Evolutionary conservation across 352 stramenopile species (phyloP).

Genomic region (Halophytophthora batemanensis): DNA sequence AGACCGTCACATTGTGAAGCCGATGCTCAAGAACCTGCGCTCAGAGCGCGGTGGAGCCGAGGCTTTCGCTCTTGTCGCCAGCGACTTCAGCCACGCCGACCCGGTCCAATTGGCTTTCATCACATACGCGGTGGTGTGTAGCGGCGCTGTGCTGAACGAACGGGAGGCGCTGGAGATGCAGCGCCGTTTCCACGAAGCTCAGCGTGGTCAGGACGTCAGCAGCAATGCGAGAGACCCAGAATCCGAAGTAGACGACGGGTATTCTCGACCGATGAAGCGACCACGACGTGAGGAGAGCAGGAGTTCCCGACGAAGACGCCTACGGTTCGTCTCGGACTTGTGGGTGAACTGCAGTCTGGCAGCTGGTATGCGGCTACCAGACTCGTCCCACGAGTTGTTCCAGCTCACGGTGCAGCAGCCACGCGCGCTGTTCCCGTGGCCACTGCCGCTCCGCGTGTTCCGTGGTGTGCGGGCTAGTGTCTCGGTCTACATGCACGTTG

Average conservation of each 20-base stretch:
- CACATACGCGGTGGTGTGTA: conserved; percentile 62
- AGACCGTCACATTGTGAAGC: conserved; percentile 34
- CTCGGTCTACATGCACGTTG: conserved; percentile 61
- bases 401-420: conserved; percentile 29
- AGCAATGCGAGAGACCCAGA: neutral
- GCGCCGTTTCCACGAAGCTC: conserved; percentile 24
- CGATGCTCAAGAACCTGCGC: conserved; percentile 37
- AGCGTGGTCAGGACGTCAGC: conserved; percentile 7
- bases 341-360: conserved; percentile 71
- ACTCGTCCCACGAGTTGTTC: conserved; percentile 53
- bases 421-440: conserved; percentile 40
- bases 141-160: conserved; percentile 39
- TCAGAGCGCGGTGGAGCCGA: conserved; percentile 29
- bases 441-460: conserved; percentile 53
- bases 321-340: conserved; percentile 66
- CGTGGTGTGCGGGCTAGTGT: conserved; percentile 42
- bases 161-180: conserved; percentile 25
- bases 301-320: conserved; percentile 19
- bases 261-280: conserved; percentile 14
- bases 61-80: conserved; percentile 40
- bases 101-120: conserved; percentile 57
- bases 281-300: conserved; percentile 9
- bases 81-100: conserved; percentile 50
- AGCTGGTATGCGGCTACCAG: conserved; percentile 38
- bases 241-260: neutral